A percentile compares a stretch with the other conserved stretches of the same genome.
Conservation (phyloP, 192 early-diverging fungal genomes). For the Podila clonocystis region DNA sequence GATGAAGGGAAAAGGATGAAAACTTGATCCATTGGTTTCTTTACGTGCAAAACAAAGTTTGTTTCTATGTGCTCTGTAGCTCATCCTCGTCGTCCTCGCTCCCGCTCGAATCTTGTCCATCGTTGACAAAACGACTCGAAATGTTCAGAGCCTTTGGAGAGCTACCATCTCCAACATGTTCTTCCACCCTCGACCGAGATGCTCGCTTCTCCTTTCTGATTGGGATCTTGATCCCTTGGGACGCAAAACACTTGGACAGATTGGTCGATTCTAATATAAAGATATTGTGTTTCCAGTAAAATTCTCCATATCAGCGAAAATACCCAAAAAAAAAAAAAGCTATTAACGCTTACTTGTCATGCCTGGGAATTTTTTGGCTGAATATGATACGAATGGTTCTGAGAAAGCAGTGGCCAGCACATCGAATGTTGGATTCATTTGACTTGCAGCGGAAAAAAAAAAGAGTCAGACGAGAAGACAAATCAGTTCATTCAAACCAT, state of each 20-base stretch:
- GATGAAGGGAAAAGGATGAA: neutral
- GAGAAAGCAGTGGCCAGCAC: conserved; percentile 63
- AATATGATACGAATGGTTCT: conserved; percentile 75
- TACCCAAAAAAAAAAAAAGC: neutral
- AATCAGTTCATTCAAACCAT: neutral
- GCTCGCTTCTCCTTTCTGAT: conserved; percentile 76
- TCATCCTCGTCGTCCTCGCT: conserved; percentile 6
- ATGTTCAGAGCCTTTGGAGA: conserved; percentile 18
- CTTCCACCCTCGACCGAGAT: conserved; percentile 7
- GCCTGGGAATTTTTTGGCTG: conserved; percentile 82
- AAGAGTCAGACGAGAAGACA: neutral
- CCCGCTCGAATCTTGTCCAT: conserved; percentile 9
- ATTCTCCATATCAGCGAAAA: neutral
- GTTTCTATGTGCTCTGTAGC: neutral
- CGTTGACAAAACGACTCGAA: neutral
- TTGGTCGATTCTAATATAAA: conserved; percentile 69
- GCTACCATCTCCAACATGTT: neutral
- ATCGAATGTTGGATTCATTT: conserved; percentile 15
- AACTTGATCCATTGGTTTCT: neutral
- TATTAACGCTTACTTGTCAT: conserved; percentile 63
- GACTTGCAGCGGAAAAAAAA: neutral
- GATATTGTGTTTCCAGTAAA: neutral
- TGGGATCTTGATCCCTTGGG: conserved; percentile 83
- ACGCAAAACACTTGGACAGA: conserved; percentile 77
- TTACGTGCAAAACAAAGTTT: neutral